phyloP scores from a whole-genome alignment of 1,139 yeast species.

The Taphrina sp. region DNA sequence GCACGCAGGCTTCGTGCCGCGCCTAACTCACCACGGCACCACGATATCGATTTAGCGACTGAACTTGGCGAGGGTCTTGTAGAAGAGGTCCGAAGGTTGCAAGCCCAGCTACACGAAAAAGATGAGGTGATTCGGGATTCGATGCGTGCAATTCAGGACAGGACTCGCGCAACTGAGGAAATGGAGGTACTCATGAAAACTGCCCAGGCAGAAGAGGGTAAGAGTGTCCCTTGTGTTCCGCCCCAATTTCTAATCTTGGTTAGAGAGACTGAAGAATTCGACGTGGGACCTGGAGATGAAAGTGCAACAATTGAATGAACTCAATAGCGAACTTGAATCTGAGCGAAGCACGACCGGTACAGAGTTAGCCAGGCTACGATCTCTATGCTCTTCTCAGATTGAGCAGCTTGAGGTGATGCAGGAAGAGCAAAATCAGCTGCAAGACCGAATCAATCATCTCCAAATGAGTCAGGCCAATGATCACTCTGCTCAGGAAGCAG shows the following conservation, averaged over 20 bases:
- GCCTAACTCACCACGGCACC: constrained; percentile 27
- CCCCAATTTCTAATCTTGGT: constrained; percentile 10
- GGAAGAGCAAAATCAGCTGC: neutral
- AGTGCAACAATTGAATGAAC: constrained; percentile 52
- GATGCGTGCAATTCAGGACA: constrained; percentile 49
- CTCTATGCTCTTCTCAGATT: neutral
- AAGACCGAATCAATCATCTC: neutral
- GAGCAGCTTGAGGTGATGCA: constrained; percentile 13
- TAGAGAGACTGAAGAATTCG: constrained; percentile 58
- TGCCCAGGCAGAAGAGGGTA: constrained; percentile 46
- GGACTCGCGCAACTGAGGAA: constrained; percentile 46
- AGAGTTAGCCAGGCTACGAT: constrained; percentile 1
- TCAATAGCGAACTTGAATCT: constrained; percentile 37
- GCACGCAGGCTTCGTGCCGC: neutral
- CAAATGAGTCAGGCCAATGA: constrained; percentile 5
- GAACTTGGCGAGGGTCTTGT: constrained; percentile 78
- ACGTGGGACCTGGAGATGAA: constrained; percentile 76
- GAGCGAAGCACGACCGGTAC: neutral
- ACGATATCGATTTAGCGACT: constrained; percentile 76
- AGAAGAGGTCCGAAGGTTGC: constrained; percentile 73
- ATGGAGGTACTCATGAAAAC: constrained; percentile 45
- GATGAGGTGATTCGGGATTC: constrained; percentile 50
- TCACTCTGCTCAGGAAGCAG: constrained; percentile 3
- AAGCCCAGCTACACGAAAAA: constrained; percentile 50
- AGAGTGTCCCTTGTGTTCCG: constrained; percentile 1